Conservation (phyloP, 2,329 filamentous ascomycete species). For the Talaromyces sp. region DNA sequence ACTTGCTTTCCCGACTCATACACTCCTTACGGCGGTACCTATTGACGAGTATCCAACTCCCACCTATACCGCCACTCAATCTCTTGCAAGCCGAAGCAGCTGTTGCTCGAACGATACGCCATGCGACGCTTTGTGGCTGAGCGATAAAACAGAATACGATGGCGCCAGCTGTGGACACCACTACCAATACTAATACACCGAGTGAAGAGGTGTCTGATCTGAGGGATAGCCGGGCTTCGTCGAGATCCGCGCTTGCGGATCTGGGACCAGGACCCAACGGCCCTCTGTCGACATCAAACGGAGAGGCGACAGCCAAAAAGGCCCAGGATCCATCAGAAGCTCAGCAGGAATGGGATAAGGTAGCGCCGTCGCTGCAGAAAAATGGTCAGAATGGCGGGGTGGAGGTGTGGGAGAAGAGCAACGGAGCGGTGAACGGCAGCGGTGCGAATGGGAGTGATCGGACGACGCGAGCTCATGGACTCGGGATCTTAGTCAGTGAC, state of each 20-base stretch:
- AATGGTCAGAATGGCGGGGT: neutral
- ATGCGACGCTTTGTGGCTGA: neutral
- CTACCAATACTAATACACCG: neutral
- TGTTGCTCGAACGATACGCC: slow-evolving; percentile 1
- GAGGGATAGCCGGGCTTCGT: neutral
- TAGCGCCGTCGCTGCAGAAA: neutral
- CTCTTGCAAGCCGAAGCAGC: neutral
- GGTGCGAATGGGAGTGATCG: neutral
- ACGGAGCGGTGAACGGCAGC: neutral
- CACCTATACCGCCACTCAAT: neutral
- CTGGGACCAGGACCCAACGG: slow-evolving; percentile 10
- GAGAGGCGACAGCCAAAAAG: neutral
- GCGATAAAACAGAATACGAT: slow-evolving; percentile 2
- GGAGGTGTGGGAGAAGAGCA: neutral
- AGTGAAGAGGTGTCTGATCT: neutral
- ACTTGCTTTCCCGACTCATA: neutral
- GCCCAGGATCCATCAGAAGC: slow-evolving; percentile 1
- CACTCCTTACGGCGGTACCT: neutral
- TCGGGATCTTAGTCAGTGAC: slow-evolving; percentile 5
- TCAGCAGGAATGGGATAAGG: slow-evolving; percentile 9
- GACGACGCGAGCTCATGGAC: neutral
- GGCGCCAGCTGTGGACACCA: slow-evolving; percentile 2
- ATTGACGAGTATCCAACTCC: neutral
- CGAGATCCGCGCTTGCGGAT: slow-evolving; percentile 7
- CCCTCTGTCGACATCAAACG: neutral